Evolutionary conservation across 371 early-diverging fungal genomes (phyloP).

Genomic region (Scutellospora calospora): DNA sequence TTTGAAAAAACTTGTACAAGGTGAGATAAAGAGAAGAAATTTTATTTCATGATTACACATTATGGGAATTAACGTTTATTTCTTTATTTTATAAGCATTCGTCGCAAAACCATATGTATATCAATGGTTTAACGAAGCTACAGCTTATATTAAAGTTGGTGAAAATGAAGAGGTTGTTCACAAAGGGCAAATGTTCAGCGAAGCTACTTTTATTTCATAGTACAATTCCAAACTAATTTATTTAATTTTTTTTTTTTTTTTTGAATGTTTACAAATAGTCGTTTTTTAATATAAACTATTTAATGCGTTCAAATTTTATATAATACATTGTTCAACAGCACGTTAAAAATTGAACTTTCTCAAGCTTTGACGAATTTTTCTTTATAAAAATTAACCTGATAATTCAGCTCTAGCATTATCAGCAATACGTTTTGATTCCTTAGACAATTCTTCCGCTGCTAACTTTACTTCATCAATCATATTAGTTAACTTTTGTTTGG

Average conservation of each 20-base stretch:
- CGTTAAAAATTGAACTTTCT: no score
- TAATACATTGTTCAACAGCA: not conserved
- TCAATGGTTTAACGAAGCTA: constrained; percentile 61
- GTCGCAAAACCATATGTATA: constrained; percentile 94
- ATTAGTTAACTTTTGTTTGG: not conserved
- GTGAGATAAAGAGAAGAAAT: constrained; percentile 5
- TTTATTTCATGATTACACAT: no score
- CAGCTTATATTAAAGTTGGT: constrained; percentile 22
- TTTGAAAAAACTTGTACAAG: constrained; percentile 86
- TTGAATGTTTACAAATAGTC: not conserved
- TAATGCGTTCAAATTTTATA: not conserved
- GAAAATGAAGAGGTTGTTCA: not conserved
- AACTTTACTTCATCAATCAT: not conserved
- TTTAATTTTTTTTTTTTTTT: not conserved
- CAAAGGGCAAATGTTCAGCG: constrained; percentile 30
- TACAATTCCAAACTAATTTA: not conserved
- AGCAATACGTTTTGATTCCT: constrained; percentile 5
- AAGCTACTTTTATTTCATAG: constrained; percentile 38
- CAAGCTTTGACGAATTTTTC: no score
- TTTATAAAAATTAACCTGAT: not conserved
- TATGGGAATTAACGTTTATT: no score
- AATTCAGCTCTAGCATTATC: constrained; percentile 18
- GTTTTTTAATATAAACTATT: not conserved
- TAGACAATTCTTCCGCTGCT: not conserved
- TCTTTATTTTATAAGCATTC: constrained; percentile 59